Conservation (phyloP, 2,329 filamentous ascomycete species). For the Aspergillus cejpii region DNA sequence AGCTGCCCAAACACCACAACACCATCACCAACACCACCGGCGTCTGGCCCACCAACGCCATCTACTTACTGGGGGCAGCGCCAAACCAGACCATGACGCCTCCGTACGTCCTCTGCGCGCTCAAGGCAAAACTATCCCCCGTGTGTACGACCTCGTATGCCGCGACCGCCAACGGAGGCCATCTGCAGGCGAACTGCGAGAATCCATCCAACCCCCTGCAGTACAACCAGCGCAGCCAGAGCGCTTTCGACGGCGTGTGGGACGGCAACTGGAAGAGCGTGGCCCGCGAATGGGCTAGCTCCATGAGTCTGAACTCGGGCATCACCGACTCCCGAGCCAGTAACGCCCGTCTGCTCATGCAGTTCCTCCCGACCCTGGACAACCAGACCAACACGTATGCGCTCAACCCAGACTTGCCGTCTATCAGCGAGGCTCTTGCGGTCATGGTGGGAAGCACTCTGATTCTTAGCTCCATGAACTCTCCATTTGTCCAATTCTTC, state of each 20-base stretch:
- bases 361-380: constrained; percentile 44
- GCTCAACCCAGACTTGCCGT: constrained; percentile 53
- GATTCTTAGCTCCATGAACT: constrained; percentile 52
- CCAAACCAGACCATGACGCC: constrained; percentile 24
- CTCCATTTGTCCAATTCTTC: constrained; percentile 57
- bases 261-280: constrained; percentile 51
- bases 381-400: constrained; percentile 21
- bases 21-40: constrained; percentile 55
- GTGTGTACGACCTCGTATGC: constrained; percentile 58
- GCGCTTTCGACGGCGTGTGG: constrained; percentile 30
- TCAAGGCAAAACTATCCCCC: constrained; percentile 58
- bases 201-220: constrained; percentile 49
- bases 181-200: constrained; percentile 58
- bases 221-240: constrained; percentile 46
- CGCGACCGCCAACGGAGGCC: constrained; percentile 52
- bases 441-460: constrained; percentile 63
- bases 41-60: constrained; percentile 43
- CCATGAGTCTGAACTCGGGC: constrained; percentile 54
- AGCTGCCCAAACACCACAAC: constrained; percentile 56
- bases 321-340: constrained; percentile 51
- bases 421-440: constrained; percentile 65
- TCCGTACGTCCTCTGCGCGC: constrained; percentile 61
- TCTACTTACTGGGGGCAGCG: constrained; percentile 61
- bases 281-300: constrained; percentile 48
- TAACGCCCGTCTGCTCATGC: constrained; percentile 53